Conservation (phyloP, 2,329 filamentous ascomycete species). For the Fusarium graminum region DNA sequence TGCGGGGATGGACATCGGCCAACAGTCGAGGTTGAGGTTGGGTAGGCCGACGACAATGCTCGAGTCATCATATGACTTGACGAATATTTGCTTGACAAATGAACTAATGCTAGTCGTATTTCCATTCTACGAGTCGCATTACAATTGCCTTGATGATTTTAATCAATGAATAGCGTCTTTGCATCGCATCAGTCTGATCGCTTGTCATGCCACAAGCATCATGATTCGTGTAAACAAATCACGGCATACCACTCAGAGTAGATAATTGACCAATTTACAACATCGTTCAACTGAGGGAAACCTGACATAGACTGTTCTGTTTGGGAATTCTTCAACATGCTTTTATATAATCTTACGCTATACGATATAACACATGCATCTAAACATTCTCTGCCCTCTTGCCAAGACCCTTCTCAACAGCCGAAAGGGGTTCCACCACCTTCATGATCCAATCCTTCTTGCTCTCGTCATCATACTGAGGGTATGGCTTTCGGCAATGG, state of each 20-base stretch:
- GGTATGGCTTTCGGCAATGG: constrained; percentile 68
- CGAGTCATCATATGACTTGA: constrained; percentile 11
- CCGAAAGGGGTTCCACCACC: constrained; percentile 45
- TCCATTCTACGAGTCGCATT: too few relatives aligned
- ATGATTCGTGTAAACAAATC: background rate
- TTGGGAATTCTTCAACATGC: too few relatives aligned
- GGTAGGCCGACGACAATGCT: constrained; percentile 9
- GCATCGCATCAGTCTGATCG: background rate
- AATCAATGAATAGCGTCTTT: too few relatives aligned
- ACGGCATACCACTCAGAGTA: too few relatives aligned
- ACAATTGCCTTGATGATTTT: too few relatives aligned
- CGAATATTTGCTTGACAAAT: background rate
- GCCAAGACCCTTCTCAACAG: constrained; percentile 42
- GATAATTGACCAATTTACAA: too few relatives aligned
- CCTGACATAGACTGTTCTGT: too few relatives aligned
- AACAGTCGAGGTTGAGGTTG: constrained; percentile 10
- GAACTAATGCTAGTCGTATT: too few relatives aligned
- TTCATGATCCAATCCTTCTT: constrained; percentile 54
- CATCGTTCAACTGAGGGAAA: too few relatives aligned
- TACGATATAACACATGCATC: background rate
- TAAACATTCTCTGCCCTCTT: constrained; percentile 35
- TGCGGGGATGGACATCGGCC: constrained; percentile 24
- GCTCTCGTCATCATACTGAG: constrained; percentile 57
- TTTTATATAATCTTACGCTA: background rate
- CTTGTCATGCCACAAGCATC: background rate